These are phyloP conservation scores for Zea luxurians DNA, from an alignment of 176 grass and related monocot species.

Conservation along the genomic window DNA sequence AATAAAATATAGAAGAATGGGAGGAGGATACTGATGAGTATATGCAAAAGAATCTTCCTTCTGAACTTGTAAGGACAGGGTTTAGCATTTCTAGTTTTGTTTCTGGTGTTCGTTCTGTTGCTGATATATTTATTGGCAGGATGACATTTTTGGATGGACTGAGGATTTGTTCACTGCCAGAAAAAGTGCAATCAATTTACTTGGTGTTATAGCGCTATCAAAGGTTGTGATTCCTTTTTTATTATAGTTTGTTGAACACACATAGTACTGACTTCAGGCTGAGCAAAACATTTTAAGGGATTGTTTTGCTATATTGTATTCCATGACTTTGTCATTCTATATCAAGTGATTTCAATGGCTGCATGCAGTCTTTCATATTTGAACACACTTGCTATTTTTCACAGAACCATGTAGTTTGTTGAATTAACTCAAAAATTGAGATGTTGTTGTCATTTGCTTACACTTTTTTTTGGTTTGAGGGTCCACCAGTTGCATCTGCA, in stretches of 20 bases:
- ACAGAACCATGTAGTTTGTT: slow-evolving; percentile 20
- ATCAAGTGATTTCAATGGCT: not conserved
- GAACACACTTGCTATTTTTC: slow-evolving; percentile 9
- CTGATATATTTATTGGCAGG: slow-evolving; percentile 55
- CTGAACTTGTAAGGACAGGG: slow-evolving; percentile 63
- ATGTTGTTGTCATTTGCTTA: slow-evolving; percentile 10
- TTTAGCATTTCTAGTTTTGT: slow-evolving; percentile 27
- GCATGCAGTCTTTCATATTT: slow-evolving; percentile 8
- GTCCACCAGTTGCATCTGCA: slow-evolving; percentile 65
- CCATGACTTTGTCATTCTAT: not conserved
- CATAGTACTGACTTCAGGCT: slow-evolving; percentile 16
- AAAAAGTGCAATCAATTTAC: slow-evolving; percentile 95
- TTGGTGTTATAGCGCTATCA: slow-evolving; percentile 83
- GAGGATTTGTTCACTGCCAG: slow-evolving; percentile 91
- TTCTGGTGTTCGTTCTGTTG: slow-evolving; percentile 9
- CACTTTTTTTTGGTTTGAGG: slow-evolving; percentile 48
- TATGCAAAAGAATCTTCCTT: slow-evolving; percentile 88
- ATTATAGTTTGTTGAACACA: slow-evolving; percentile 4
- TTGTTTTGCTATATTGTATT: slow-evolving; percentile 20
- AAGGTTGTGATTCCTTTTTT: slow-evolving; percentile 58
- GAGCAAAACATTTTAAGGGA: not conserved
- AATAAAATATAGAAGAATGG: slow-evolving; percentile 78
- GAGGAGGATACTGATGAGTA: slow-evolving; percentile 90
- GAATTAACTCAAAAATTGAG: not conserved
- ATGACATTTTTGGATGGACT: slow-evolving; percentile 86